phyloP scores from a whole-genome alignment of 2,329 filamentous ascomycete species.

The Sporothrix sp. region DNA sequence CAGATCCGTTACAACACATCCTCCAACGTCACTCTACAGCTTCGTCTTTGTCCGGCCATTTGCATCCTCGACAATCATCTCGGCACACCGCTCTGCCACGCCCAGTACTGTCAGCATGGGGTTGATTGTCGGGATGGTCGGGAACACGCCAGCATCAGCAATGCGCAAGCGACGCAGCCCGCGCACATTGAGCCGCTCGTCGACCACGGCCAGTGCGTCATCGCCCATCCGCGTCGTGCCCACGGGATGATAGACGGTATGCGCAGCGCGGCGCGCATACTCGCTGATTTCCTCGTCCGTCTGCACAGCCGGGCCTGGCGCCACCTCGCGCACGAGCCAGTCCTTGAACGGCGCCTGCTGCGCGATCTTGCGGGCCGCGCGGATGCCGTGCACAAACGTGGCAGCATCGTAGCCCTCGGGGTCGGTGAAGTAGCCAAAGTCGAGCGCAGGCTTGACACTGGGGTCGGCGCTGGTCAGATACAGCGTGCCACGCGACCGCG shows the following conservation, averaged over 20 bases:
- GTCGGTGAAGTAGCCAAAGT: slow-evolving; percentile 21
- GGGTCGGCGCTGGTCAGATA: slow-evolving; percentile 19
- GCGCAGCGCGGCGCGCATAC: slow-evolving; percentile 16
- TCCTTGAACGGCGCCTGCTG: slow-evolving; percentile 16
- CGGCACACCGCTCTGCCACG: slow-evolving; percentile 74
- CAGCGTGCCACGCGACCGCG: slow-evolving; percentile 56
- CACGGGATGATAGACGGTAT: slow-evolving; percentile 19
- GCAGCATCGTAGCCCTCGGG: slow-evolving; percentile 38
- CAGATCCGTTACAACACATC: too few species aligned
- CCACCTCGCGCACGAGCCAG: slow-evolving; percentile 18
- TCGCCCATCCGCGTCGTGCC: slow-evolving; percentile 20
- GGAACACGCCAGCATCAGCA: slow-evolving; percentile 20
- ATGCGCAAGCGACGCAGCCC: slow-evolving; percentile 28
- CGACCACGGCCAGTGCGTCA: slow-evolving; percentile 17
- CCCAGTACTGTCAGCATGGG: slow-evolving; percentile 70
- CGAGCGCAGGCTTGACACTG: slow-evolving; percentile 20
- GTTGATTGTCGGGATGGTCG: slow-evolving; percentile 19
- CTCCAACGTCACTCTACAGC: too few species aligned
- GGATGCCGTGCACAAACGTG: slow-evolving; percentile 18
- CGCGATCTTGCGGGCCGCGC: slow-evolving; percentile 15
- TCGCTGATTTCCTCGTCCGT: slow-evolving; percentile 29
- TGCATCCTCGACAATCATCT: slow-evolving; percentile 68
- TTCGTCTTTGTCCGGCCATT: slow-evolving; percentile 26
- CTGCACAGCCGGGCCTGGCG: slow-evolving; percentile 62
- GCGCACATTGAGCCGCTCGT: slow-evolving; percentile 18